phyloP scores from a whole-genome alignment of 1,284 basidiomycete genomes.

The Quambalaria eucalypti region DNA sequence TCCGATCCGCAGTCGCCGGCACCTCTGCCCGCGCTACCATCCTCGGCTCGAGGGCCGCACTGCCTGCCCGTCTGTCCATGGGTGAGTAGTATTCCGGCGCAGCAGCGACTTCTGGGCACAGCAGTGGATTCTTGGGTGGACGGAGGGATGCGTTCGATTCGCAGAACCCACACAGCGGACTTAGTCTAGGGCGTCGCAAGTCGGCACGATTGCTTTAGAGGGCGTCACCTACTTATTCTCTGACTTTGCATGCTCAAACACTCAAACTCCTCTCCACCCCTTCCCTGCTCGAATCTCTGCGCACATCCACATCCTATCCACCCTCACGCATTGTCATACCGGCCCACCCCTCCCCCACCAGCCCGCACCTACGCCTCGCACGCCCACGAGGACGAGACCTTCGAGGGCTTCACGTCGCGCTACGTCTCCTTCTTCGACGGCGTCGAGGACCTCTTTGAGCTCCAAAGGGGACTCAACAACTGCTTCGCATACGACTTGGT shows the following conservation, averaged over 20 bases:
- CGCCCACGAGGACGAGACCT: conserved; percentile 66
- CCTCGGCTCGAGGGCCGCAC: conserved; percentile 8
- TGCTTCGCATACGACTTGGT: conserved; percentile 98
- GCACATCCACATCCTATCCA: not conserved
- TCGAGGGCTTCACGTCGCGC: conserved; percentile 84
- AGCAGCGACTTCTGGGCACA: not conserved
- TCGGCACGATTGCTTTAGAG: no score
- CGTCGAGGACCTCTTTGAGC: conserved; percentile 88
- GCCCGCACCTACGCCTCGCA: conserved; percentile 37
- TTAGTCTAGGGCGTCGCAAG: no score
- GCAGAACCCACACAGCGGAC: not conserved
- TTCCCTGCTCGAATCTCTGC: not conserved
- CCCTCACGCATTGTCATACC: not conserved
- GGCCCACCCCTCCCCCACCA: conserved; percentile 7
- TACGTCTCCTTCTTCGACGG: conserved; percentile 87
- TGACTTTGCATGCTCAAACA: not conserved
- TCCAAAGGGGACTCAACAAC: conserved; percentile 83
- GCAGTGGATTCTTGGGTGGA: not conserved
- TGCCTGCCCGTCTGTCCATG: conserved; percentile 12
- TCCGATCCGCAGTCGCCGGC: conserved; percentile 35
- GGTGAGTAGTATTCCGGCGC: not conserved
- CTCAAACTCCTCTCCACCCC: conserved; percentile 1
- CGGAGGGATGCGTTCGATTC: not conserved
- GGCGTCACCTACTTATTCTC: no score
- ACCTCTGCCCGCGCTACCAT: conserved; percentile 26